Percentiles rank a stretch among this genome's conserved stretches.
Evolutionary conservation across 352 stramenopile species (phyloP).

Genomic region (Plasmopara muralis): DNA sequence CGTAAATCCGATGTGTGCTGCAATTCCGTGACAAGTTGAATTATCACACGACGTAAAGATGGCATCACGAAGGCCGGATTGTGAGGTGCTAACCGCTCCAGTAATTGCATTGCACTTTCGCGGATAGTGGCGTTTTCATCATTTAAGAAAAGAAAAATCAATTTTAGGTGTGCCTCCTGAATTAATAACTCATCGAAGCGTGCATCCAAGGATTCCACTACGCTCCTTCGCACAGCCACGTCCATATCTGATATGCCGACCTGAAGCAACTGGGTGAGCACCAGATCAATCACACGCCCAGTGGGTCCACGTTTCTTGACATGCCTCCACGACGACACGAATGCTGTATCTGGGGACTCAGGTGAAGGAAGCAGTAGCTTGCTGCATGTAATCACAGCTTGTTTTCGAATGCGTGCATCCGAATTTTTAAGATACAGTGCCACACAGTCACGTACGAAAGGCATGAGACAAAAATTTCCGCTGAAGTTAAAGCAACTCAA

Average conservation of each 20-base stretch:
- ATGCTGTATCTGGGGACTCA: slow-evolving; percentile 15
- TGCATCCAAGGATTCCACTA: slow-evolving; percentile 90
- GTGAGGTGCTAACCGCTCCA: slow-evolving; percentile 89
- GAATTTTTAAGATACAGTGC: slow-evolving; percentile 89
- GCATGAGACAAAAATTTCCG: slow-evolving; percentile 90
- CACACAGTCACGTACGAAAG: slow-evolving; percentile 94
- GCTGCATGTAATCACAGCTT: slow-evolving; percentile 81
- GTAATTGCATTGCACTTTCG: slow-evolving; percentile 86
- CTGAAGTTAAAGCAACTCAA: slow-evolving; percentile 92
- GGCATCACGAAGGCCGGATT: slow-evolving; percentile 97
- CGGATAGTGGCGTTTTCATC: slow-evolving; percentile 88
- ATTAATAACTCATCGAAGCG: slow-evolving; percentile 92
- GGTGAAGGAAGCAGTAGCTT: slow-evolving; percentile 58
- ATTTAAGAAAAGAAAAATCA: slow-evolving; percentile 94
- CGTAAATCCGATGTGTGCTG: slow-evolving; percentile 85
- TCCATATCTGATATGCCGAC: slow-evolving; percentile 92
- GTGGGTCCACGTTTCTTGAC: slow-evolving; percentile 79
- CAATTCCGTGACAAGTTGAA: slow-evolving; percentile 94
- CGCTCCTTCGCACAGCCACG: slow-evolving; percentile 84
- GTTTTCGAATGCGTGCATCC: slow-evolving; percentile 85
- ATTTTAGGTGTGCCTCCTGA: slow-evolving; percentile 88
- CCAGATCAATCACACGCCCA: slow-evolving; percentile 88
- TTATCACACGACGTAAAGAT: slow-evolving; percentile 89
- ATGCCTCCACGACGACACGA: slow-evolving; percentile 43
- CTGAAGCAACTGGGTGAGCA: slow-evolving; percentile 88